Evolutionary conservation across 345 rosid genomes (phyloP), one percentile per base, ranked within the genome.

Genomic region (Gossypium anomalum): DNA sequence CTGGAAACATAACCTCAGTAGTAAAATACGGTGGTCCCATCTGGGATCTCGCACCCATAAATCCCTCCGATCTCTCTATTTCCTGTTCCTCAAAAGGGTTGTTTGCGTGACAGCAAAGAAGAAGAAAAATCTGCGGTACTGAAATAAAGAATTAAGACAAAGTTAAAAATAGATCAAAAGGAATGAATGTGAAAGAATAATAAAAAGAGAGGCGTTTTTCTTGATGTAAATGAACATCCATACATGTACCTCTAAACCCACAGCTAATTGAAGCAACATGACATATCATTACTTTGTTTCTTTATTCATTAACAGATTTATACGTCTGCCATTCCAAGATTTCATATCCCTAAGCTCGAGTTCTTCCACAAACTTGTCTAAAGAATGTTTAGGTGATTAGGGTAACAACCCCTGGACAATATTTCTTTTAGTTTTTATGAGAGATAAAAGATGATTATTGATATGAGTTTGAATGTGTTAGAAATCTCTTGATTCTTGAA

Each of bases 81-180:
- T 70, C 68, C 14, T 75, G 84, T 44, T 79, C 77, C 84, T 78
- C 83, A 78, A 80, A 75, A 72, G 75, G 75, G 57, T 58, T 71
- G 90, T 86, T 88, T 71, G 78, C 91, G 89, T 92, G 78, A 72
- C 82, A 85, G 94, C 89, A 49, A 89, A 85, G 94, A 67, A 77
- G 68, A n/a, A 61, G 44, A 62, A 0, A 48, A 45, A 43, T 12
- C 43, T 15, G 62, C 43, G 25, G 56, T 43, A n/a, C n/a, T n/a
- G 44, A 29, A 34, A 62, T 9, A 59, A 66, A 71, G 62, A 66
- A 80, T 2, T 8, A 25, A 19, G 47, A 51, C 20, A 55, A 73
- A 27, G 44, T 27, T 14, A 51, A 51, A 52, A 52, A 7, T 8
- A 52, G 52, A 38, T 64, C 16, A 65, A 11, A 34, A 13, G 23